Conservation (phyloP, 805 yeast species). For the Kodamaea lidongshanica region DNA sequence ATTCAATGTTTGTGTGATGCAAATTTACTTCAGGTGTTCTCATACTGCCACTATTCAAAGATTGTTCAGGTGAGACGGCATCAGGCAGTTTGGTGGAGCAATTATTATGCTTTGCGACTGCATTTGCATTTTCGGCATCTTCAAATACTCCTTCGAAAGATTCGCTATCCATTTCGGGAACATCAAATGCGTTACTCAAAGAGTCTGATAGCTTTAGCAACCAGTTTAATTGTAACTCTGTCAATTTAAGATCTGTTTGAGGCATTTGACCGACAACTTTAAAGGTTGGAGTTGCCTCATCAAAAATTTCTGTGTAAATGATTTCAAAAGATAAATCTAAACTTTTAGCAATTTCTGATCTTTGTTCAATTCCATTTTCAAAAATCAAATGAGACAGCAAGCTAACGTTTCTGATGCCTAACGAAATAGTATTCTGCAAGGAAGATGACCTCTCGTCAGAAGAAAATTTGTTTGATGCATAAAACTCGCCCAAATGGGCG, state of each 20-base stretch:
- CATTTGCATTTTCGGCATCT: slow-evolving; percentile 64
- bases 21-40: too few species aligned
- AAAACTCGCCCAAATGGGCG: slow-evolving; percentile 77
- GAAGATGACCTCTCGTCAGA: slow-evolving; percentile 16
- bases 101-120: slow-evolving; percentile 26
- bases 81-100: neutral
- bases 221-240: slow-evolving; percentile 66
- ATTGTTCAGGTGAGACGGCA: neutral
- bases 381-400: slow-evolving; percentile 58
- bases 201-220: slow-evolving; percentile 50
- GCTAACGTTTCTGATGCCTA: slow-evolving; percentile 69
- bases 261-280: slow-evolving; percentile 52
- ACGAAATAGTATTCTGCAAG: slow-evolving; percentile 48
- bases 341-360: slow-evolving; percentile 57
- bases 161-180: slow-evolving; percentile 30
- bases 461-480: slow-evolving; percentile 55
- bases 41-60: neutral
- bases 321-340: slow-evolving; percentile 58
- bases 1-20: slow-evolving; percentile 34
- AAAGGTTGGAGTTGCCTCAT: slow-evolving; percentile 40
- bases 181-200: slow-evolving; percentile 48
- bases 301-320: slow-evolving; percentile 43
- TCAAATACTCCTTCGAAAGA: slow-evolving; percentile 47
- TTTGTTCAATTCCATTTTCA: slow-evolving; percentile 40
- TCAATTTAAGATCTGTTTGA: slow-evolving; percentile 56